Evolutionary conservation across 139 green algal genomes (phyloP).

Genomic region (Chlorella sp.): DNA sequence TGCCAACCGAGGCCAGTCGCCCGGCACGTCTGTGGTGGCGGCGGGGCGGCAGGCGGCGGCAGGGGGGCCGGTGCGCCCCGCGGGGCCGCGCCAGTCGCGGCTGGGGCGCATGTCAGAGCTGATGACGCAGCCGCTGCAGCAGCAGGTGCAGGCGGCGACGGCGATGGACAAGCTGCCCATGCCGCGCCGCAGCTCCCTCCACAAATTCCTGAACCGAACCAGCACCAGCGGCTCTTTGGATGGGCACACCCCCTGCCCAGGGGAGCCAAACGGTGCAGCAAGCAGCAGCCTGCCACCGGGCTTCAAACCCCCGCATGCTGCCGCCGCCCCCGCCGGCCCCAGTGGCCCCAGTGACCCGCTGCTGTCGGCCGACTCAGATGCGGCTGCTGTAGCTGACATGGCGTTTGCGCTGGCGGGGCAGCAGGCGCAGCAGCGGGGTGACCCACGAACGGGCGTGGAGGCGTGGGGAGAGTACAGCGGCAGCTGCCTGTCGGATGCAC

Average conservation of each 20-base stretch:
- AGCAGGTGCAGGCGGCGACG: not conserved
- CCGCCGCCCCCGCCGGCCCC: not conserved
- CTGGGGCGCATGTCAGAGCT: constrained; percentile 20
- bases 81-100: constrained; percentile 5
- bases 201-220: too few species aligned
- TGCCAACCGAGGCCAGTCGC: too few species aligned
- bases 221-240: too few species aligned
- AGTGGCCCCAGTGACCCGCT: too few species aligned
- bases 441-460: not conserved
- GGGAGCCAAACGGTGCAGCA: not conserved
- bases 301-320: too few species aligned
- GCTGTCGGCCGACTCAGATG: not conserved
- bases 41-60: not conserved
- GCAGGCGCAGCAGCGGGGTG: not conserved
- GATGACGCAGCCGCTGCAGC: not conserved
- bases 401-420: not conserved
- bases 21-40: not conserved
- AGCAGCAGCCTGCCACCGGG: not conserved
- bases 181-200: not conserved
- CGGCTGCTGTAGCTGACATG: not conserved
- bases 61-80: not conserved
- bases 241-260: not conserved
- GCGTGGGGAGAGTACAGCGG: not conserved
- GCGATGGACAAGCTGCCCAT: too few species aligned
- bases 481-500: not conserved